These are phyloP conservation scores for Solanum tarijense DNA, from an alignment of 257 asterid species.

Conservation along the genomic window DNA sequence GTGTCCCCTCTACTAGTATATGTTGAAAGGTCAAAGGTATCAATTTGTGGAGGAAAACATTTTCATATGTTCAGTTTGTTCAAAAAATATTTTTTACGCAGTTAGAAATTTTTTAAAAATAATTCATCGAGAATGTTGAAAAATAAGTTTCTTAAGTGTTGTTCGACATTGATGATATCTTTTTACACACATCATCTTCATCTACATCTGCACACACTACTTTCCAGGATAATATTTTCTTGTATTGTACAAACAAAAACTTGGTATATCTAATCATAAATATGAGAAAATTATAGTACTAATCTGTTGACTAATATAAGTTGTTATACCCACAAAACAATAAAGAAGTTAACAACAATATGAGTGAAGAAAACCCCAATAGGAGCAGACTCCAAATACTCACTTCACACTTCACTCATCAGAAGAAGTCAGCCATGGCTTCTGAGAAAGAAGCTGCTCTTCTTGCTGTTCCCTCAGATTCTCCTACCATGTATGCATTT, in stretches of 20 bases:
- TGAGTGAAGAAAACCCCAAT: not conserved
- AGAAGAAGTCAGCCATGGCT: constrained; percentile 40
- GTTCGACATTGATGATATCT: no score
- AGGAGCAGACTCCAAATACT: constrained; percentile 33
- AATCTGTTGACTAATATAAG: not conserved
- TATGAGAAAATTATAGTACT: not conserved
- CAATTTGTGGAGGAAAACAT: not conserved
- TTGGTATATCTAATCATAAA: no score
- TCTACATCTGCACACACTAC: no score
- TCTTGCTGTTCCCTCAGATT: constrained; percentile 57
- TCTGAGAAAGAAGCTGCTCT: constrained; percentile 91
- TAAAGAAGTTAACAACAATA: not conserved
- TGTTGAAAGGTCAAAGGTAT: not conserved
- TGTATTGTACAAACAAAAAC: not conserved
- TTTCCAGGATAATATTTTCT: not conserved
- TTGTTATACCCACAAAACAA: not conserved
- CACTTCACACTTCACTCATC: constrained; percentile 31
- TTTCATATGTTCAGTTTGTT: no score
- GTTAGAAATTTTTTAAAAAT: no score
- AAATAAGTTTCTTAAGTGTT: no score
- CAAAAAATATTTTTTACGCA: rapidly evolving
- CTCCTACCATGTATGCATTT: constrained; percentile 23
- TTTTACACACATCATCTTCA: no score
- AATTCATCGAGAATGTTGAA: no score
- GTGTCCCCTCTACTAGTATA: not conserved